Evolutionary conservation across 192 early-diverging fungal genomes (phyloP), one percentile per base, ranked within the genome.

Genomic region (Entrophospora sp.): DNA sequence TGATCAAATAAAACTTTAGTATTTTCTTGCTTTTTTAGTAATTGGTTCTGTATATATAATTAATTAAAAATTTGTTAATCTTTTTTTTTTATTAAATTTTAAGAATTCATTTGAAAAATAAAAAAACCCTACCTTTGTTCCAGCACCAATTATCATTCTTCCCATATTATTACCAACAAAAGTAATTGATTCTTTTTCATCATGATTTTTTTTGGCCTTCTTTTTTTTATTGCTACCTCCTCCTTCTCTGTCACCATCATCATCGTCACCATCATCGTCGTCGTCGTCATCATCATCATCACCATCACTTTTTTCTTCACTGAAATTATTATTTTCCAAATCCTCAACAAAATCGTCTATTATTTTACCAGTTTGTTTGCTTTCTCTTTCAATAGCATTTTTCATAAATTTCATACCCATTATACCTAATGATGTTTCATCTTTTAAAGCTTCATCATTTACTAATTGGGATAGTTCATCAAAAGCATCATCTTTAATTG

Each of bases 391-490:
- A 43, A 81, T 77, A 13, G 85, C 88, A 52, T 88, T 82, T 75
- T 92, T 90, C 96, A 98, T 98, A 71, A 98, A 98, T 78, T 97
- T 97, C 95, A 98, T 97, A 6, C 79, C 85, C 68, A 94, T 89
- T 20, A 98, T 62, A 36, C 92, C 93, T 75, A 89, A 95, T 44
- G 74, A 79, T 14, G 72, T 76, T 0, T 73, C 75, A 30, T 80
- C 66, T 45, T 72, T 74, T 16, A 75, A 69, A 28, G 77, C 73
- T 5, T 71, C 66, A n/a, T n/a, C n/a, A n/a, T n/a, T n/a, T 66
- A 82, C 84, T 28, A 91, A 64, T 32, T 71, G 56, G 32, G 71
- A 74, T 18, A 89, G 64, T 68, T 79, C 74, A 31, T 77, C 69
- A 28, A 81, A 68, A 0, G 74, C 77, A 13, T 64, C 64, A 35